phyloP scores from a whole-genome alignment of 1,284 basidiomycete species.

The Porogramme epimiltina region DNA sequence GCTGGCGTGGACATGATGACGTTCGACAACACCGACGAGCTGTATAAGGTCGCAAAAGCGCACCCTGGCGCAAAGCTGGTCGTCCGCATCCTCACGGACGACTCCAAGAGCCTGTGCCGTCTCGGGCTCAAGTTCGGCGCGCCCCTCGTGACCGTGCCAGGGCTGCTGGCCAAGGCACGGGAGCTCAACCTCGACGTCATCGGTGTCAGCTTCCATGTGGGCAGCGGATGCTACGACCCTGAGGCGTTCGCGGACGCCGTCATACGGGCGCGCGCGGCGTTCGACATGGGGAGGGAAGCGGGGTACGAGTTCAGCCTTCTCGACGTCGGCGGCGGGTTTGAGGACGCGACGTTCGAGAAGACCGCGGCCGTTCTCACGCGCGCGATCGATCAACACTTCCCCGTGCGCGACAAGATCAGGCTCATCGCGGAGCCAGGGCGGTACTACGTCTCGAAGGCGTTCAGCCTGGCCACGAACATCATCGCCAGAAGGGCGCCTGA shows the following conservation, averaged over 20 bases:
- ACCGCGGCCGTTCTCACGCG: slow-evolving; percentile 76
- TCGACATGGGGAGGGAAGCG: slow-evolving; percentile 83
- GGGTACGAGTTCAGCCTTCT: slow-evolving; percentile 87
- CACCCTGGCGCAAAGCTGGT: slow-evolving; percentile 89
- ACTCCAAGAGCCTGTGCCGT: slow-evolving; percentile 92
- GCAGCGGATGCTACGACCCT: slow-evolving; percentile 95
- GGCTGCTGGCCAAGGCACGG: slow-evolving; percentile 78
- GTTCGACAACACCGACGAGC: slow-evolving; percentile 97
- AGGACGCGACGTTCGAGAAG: slow-evolving; percentile 84
- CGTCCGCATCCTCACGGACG: slow-evolving; percentile 95
- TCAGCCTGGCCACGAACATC: slow-evolving; percentile 91
- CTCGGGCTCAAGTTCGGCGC: slow-evolving; percentile 99
- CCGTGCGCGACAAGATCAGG: slow-evolving; percentile 72
- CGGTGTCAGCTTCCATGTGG: slow-evolving; percentile 98
- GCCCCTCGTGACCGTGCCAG: slow-evolving; percentile 80
- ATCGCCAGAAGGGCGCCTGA: slow-evolving; percentile 83
- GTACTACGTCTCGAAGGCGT: slow-evolving; percentile 93
- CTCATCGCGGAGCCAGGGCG: slow-evolving; percentile 97
- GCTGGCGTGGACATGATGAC: slow-evolving; percentile 91
- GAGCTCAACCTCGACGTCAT: slow-evolving; percentile 86
- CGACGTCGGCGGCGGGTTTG: slow-evolving; percentile 97
- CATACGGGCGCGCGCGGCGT: slow-evolving; percentile 85
- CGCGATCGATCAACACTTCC: slow-evolving; percentile 85
- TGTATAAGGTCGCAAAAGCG: slow-evolving; percentile 90
- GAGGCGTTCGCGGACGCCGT: slow-evolving; percentile 91